phyloP scores from a whole-genome alignment of 2,329 filamentous ascomycete species.

The Alternaria sp. region DNA sequence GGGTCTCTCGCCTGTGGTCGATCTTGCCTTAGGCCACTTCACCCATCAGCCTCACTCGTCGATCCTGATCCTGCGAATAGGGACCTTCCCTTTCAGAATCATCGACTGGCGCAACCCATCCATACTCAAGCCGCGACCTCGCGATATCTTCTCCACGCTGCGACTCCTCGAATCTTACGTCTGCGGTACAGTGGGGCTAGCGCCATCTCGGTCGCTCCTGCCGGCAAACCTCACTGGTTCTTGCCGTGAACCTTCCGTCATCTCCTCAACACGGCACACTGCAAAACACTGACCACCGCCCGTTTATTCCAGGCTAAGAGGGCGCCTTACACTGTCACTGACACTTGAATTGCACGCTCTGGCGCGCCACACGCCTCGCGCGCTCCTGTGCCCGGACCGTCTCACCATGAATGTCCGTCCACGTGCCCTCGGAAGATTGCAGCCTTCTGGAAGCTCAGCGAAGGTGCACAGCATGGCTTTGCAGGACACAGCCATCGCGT shows the following conservation, averaged over 20 bases:
- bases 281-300: slow-evolving; percentile 13
- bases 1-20: slow-evolving; percentile 20
- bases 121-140: slow-evolving; percentile 9
- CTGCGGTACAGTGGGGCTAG: slow-evolving; percentile 13
- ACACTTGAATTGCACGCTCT: slow-evolving; percentile 13
- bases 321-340: slow-evolving; percentile 8
- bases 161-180: slow-evolving; percentile 17
- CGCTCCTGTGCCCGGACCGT: slow-evolving; percentile 9
- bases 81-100: slow-evolving; percentile 3
- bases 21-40: slow-evolving; percentile 24
- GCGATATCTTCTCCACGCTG: slow-evolving; percentile 4
- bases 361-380: slow-evolving; percentile 14
- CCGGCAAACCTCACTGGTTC: slow-evolving; percentile 42
- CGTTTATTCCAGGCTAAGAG: slow-evolving; percentile 12
- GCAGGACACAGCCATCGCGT: slow-evolving; percentile 28
- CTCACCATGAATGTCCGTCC: slow-evolving; percentile 15
- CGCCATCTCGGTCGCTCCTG: slow-evolving; percentile 26
- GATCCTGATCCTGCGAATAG: slow-evolving; percentile 37
- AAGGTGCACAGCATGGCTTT: slow-evolving; percentile 19
- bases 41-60: slow-evolving; percentile 47
- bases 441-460: slow-evolving; percentile 30
- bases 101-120: slow-evolving; percentile 1
- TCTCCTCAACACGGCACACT: slow-evolving; percentile 25
- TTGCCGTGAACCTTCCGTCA: slow-evolving; percentile 19
- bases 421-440: slow-evolving; percentile 24